These are phyloP conservation scores for Golovinomyces cichoracearum DNA, from an alignment of 2,329 filamentous ascomycete species.

Conservation along the genomic window DNA sequence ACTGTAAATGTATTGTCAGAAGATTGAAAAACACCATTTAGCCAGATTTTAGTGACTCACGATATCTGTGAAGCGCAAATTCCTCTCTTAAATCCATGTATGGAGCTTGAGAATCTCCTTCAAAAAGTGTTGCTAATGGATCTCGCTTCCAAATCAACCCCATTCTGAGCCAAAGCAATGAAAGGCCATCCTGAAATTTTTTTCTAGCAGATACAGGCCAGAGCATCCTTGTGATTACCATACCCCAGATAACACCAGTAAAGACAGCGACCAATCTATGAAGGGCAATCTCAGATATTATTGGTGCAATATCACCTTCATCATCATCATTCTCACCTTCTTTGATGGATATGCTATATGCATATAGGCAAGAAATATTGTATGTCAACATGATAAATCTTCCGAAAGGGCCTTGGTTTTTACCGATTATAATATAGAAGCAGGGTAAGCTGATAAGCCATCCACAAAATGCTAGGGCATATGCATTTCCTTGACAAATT, in stretches of 20 bases:
- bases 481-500: conserved; percentile 44
- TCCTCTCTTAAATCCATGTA: conserved; percentile 84
- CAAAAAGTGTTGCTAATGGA: conserved; percentile 48
- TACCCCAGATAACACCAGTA: conserved; percentile 70
- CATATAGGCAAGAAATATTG: conserved; percentile 82
- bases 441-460: conserved; percentile 59
- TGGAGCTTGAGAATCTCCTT: conserved; percentile 27
- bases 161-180: conserved; percentile 81
- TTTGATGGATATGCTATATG: conserved; percentile 61
- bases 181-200: conserved; percentile 72
- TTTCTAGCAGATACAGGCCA: conserved; percentile 80
- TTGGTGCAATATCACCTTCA: conserved; percentile 58
- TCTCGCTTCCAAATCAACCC: conserved; percentile 90
- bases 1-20: conserved; percentile 11
- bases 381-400: conserved; percentile 88
- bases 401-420: conserved; percentile 66
- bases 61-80: conserved; percentile 59
- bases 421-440: conserved; percentile 70
- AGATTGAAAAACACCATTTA: background rate
- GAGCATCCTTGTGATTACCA: conserved; percentile 66
- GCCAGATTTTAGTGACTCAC: conserved; percentile 11
- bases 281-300: conserved; percentile 66
- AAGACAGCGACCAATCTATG: conserved; percentile 75
- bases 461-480: conserved; percentile 53
- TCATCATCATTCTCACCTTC: conserved; percentile 68